Evolutionary conservation across 345 rosid species (phyloP).

Genomic region (Acer campestre): DNA sequence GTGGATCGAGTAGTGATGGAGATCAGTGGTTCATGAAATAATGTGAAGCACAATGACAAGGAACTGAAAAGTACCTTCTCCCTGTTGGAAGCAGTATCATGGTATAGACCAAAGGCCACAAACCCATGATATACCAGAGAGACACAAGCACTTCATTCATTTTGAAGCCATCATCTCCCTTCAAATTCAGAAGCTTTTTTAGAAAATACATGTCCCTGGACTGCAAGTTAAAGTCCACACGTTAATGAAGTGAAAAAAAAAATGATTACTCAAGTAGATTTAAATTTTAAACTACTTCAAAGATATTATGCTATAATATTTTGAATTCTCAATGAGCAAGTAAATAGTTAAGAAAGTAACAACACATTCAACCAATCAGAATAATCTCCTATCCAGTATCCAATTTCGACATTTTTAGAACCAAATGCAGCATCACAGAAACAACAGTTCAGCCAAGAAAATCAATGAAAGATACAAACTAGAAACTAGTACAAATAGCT

Average conservation of each 20-base stretch:
- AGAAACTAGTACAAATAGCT: not conserved
- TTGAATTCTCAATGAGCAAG: no score
- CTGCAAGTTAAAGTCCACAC: conserved; percentile 39
- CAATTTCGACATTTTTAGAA: not conserved
- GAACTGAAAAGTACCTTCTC: conserved; percentile 56
- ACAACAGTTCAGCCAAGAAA: not conserved
- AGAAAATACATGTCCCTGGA: conserved; percentile 79
- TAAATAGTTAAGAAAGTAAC: not conserved
- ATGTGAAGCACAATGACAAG: not conserved
- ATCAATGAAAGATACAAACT: not conserved
- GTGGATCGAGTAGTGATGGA: not conserved
- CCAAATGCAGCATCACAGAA: not conserved
- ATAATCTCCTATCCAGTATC: not conserved
- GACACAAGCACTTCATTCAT: conserved; percentile 88
- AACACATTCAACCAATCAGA: not conserved
- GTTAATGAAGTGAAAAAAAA: not conserved
- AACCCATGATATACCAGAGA: conserved; percentile 84
- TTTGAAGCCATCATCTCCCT: conserved; percentile 78
- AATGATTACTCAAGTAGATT: not conserved
- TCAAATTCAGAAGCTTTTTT: conserved; percentile 76
- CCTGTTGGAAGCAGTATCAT: conserved; percentile 86
- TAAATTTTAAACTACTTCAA: not conserved
- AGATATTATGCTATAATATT: not conserved
- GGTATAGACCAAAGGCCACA: conserved; percentile 80
- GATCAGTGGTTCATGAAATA: not conserved